Percentiles rank a stretch among this genome's conserved stretches.
phyloP scores from a whole-genome alignment of 805 yeast genomes.

The Spathaspora sp. region DNA sequence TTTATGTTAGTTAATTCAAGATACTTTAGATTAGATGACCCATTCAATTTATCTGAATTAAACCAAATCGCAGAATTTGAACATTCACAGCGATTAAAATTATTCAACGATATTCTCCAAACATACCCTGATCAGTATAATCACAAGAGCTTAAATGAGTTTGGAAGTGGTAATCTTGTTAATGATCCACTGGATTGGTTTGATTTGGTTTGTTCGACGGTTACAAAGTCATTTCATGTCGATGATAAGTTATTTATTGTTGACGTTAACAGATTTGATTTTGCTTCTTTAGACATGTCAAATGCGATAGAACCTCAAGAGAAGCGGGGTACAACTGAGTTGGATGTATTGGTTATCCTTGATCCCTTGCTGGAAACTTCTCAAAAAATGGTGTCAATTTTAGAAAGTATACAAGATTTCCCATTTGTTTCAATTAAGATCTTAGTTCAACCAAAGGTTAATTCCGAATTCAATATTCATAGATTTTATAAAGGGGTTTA shows the following conservation, averaged over 20 bases:
- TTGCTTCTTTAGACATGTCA: constrained; percentile 27
- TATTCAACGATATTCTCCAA: constrained; percentile 23
- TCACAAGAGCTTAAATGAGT: constrained; percentile 14
- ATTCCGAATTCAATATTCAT: constrained; percentile 43
- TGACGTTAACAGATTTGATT: constrained; percentile 46
- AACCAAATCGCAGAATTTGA: constrained; percentile 46
- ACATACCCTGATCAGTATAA: constrained; percentile 24
- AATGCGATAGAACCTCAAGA: constrained; percentile 23
- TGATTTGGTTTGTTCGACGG: constrained; percentile 41
- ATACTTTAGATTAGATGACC: constrained; percentile 27
- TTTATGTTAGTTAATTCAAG: constrained; percentile 56
- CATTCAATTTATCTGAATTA: constrained; percentile 24
- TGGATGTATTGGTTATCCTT: constrained; percentile 58
- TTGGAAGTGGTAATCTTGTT: constrained; percentile 5
- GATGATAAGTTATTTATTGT: constrained; percentile 39
- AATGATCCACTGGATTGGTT: constrained; percentile 34
- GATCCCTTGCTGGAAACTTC: constrained; percentile 74
- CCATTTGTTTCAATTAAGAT: constrained; percentile 53
- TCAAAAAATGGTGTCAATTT: constrained; percentile 55
- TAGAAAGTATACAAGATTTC: constrained; percentile 35
- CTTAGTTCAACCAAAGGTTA: constrained; percentile 53
- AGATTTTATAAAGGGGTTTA: constrained; percentile 55
- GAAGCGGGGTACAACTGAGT: constrained; percentile 18
- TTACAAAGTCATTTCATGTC: constrained; percentile 42
- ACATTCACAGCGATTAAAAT: constrained; percentile 37